phyloP scores from a whole-genome alignment of 1,284 basidiomycete species.

The Tilletiopsis washingtonensis region DNA sequence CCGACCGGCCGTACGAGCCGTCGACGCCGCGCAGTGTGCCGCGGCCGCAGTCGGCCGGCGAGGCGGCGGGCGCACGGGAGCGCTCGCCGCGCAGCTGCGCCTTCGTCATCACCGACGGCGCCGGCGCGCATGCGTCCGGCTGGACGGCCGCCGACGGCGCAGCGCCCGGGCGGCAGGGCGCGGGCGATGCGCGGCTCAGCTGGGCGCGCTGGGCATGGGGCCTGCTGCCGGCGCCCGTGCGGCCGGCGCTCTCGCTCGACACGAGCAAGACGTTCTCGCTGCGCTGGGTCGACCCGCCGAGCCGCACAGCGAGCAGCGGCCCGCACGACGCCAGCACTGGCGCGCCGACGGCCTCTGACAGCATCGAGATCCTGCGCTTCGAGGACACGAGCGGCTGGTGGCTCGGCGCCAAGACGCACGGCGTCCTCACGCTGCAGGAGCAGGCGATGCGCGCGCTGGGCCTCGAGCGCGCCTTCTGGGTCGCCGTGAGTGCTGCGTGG shows the following conservation, averaged over 20 bases:
- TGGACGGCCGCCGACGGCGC: conserved; percentile 8
- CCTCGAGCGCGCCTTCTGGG: conserved; percentile 31
- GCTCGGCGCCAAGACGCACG: conserved; percentile 22
- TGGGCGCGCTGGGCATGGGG: conserved; percentile 33
- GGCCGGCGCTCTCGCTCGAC: conserved; percentile 24
- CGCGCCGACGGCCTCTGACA: background rate
- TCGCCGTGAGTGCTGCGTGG: conserved; percentile 13
- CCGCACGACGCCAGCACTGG: background rate
- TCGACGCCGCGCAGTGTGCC: background rate
- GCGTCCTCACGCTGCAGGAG: conserved; percentile 21
- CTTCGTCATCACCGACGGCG: conserved; percentile 15
- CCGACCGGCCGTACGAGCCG: background rate
- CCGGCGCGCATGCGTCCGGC: conserved; percentile 4
- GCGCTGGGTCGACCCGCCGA: conserved; percentile 23
- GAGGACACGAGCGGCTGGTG: conserved; percentile 26
- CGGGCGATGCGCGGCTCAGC: conserved; percentile 2
- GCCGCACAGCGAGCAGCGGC: background rate
- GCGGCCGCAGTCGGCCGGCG: background rate
- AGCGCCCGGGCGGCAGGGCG: background rate
- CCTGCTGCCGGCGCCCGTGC: conserved; percentile 22
- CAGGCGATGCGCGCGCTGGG: conserved; percentile 26
- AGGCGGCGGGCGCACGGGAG: background rate
- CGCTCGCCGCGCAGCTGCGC: conserved; percentile 3
- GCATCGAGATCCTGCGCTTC: conserved; percentile 26
- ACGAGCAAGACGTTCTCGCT: conserved; percentile 28